Conservation (phyloP, 352 stramenopile genomes). For the Phytopythium litorale region DNA sequence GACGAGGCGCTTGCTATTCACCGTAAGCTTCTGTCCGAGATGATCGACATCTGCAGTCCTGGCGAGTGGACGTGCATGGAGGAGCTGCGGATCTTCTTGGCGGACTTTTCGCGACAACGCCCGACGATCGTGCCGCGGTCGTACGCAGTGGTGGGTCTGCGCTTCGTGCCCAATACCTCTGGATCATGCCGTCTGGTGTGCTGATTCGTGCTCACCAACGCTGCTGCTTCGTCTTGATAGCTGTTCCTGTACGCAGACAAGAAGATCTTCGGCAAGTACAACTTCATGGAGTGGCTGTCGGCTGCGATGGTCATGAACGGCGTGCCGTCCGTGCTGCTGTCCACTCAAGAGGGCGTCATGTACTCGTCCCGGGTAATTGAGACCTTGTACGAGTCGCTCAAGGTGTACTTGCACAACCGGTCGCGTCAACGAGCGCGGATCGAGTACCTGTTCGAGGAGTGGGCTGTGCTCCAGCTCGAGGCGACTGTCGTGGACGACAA, state of each 20-base stretch:
- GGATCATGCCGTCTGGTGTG: neutral
- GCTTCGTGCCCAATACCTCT: neutral
- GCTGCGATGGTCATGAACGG: conserved; percentile 80
- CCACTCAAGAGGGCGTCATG: conserved; percentile 78
- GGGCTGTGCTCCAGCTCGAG: conserved; percentile 69
- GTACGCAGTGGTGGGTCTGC: conserved; percentile 65
- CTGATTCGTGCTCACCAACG: neutral
- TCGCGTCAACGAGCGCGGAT: conserved; percentile 78
- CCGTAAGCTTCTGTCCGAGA: conserved; percentile 48
- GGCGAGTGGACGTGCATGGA: conserved; percentile 74
- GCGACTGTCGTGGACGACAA: conserved; percentile 68
- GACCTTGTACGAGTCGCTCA: conserved; percentile 82
- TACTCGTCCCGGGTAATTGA: conserved; percentile 75
- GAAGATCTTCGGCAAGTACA: conserved; percentile 81
- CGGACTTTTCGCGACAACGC: conserved; percentile 64
- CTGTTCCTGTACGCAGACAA: conserved; percentile 83
- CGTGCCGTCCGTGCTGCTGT: conserved; percentile 76
- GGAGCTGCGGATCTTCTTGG: conserved; percentile 72
- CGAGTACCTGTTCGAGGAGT: conserved; percentile 80
- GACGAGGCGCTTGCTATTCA: conserved; percentile 49
- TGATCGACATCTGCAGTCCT: conserved; percentile 54
- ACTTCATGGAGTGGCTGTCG: conserved; percentile 84
- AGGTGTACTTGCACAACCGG: conserved; percentile 75
- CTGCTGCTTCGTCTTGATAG: conserved; percentile 15
- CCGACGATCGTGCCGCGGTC: conserved; percentile 73